phyloP scores from a whole-genome alignment of 2,329 filamentous ascomycete species.

The Xylaria sp. region DNA sequence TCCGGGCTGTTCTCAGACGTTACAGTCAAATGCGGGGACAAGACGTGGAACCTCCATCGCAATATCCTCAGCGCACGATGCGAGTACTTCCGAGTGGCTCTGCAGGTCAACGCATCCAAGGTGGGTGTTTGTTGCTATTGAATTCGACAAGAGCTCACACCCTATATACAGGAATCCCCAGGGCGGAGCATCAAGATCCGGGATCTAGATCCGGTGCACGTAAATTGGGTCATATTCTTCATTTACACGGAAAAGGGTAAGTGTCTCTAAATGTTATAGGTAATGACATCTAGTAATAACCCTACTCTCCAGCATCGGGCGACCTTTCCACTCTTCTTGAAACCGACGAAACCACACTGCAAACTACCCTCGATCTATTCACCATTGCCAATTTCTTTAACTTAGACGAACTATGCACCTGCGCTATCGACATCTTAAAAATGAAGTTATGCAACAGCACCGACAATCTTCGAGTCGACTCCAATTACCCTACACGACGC shows the following conservation, averaged over 20 bases:
- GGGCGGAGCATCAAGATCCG: neutral
- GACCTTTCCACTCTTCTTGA: neutral
- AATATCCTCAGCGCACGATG: constrained; percentile 24
- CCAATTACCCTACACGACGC: no score
- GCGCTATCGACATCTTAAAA: neutral
- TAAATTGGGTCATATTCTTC: constrained; percentile 27
- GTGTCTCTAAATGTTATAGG: no score
- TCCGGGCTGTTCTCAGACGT: constrained; percentile 23
- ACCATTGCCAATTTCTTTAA: neutral
- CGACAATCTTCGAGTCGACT: no score
- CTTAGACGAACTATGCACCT: neutral
- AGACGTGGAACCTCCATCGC: constrained; percentile 34
- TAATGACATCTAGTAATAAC: neutral
- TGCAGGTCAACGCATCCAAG: neutral
- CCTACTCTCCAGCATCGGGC: neutral
- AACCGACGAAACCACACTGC: neutral
- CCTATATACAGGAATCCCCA: neutral
- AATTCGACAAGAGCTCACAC: neutral
- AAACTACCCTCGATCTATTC: constrained; percentile 2
- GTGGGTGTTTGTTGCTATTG: neutral
- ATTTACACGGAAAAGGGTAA: constrained; percentile 27
- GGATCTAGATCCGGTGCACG: constrained; percentile 14
- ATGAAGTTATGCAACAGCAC: neutral
- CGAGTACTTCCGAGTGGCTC: constrained; percentile 26
- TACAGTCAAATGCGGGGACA: constrained; percentile 18